Conservation (phyloP, 2,329 filamentous ascomycete species). For the Ceratocystis diversiconidia region DNA sequence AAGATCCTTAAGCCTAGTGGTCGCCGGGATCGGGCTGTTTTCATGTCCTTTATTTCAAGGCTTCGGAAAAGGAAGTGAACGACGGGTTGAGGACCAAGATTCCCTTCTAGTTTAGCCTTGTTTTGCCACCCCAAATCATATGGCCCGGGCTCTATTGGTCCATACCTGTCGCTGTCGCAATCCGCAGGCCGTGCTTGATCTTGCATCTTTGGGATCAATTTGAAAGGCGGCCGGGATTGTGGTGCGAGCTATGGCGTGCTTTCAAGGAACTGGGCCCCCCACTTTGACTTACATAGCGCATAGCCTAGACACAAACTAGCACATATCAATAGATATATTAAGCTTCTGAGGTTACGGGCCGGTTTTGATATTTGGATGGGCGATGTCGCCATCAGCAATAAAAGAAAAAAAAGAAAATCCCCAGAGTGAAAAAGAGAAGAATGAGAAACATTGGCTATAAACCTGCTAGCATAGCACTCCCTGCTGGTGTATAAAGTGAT, state of each 20-base stretch:
- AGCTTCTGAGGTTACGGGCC: background rate
- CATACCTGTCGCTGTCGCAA: background rate
- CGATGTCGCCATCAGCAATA: conserved; percentile 8
- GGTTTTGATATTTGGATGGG: background rate
- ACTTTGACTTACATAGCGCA: conserved; percentile 17
- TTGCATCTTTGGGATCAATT: background rate
- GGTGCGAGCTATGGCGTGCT: conserved; percentile 17
- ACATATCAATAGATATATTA: background rate
- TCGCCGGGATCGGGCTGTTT: background rate
- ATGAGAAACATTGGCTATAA: background rate
- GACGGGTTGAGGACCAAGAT: background rate
- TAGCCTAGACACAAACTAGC: background rate
- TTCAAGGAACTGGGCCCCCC: conserved; percentile 1
- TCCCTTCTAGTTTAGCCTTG: background rate
- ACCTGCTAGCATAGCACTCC: background rate
- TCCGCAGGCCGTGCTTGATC: background rate
- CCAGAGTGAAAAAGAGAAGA: background rate
- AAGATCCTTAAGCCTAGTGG: background rate
- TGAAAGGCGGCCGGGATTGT: background rate
- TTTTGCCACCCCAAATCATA: background rate
- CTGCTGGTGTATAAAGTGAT: background rate
- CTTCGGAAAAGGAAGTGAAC: background rate
- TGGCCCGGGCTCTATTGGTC: background rate
- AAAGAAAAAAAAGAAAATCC: background rate
- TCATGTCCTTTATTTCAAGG: background rate